Evolutionary conservation across 2,329 filamentous ascomycete species (phyloP).

Genomic region (Aureobasidium mangrovei): DNA sequence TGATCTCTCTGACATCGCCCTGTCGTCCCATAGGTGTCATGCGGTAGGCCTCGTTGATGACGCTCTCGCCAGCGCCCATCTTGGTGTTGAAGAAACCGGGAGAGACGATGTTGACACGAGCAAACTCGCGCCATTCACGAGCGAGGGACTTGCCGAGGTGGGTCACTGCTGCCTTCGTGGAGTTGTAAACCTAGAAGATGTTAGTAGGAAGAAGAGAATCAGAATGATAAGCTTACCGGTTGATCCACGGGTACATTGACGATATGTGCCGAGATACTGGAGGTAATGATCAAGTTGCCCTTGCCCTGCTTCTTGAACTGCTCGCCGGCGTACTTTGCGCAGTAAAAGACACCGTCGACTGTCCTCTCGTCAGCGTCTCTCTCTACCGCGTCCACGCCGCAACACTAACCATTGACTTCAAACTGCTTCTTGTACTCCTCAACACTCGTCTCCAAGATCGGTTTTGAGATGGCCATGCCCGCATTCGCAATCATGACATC

Average conservation of each 20-base stretch:
- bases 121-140: slow-evolving; percentile 49
- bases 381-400: no score
- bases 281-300: slow-evolving; percentile 43
- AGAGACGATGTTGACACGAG: slow-evolving; percentile 48
- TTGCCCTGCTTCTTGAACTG: slow-evolving; percentile 36
- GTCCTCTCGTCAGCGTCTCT: background rate
- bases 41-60: slow-evolving; percentile 39
- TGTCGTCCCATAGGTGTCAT: slow-evolving; percentile 43
- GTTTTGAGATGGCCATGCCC: slow-evolving; percentile 45
- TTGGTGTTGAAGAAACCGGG: slow-evolving; percentile 50
- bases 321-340: slow-evolving; percentile 34
- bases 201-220: background rate
- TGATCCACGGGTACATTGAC: slow-evolving; percentile 43
- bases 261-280: slow-evolving; percentile 28
- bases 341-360: slow-evolving; percentile 34
- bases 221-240: slow-evolving; percentile 27
- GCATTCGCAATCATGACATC: slow-evolving; percentile 42
- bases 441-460: slow-evolving; percentile 45
- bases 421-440: slow-evolving; percentile 46
- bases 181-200: slow-evolving; percentile 40
- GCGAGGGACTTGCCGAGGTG: slow-evolving; percentile 50
- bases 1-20: slow-evolving; percentile 27
- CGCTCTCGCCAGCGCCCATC: slow-evolving; percentile 40
- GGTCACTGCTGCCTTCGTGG: slow-evolving; percentile 47
- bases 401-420: slow-evolving; percentile 43